Base-by-base conservation (phyloP, 1,284 basidiomycete genomes). In the Heterobasidion parviporum region DNA sequence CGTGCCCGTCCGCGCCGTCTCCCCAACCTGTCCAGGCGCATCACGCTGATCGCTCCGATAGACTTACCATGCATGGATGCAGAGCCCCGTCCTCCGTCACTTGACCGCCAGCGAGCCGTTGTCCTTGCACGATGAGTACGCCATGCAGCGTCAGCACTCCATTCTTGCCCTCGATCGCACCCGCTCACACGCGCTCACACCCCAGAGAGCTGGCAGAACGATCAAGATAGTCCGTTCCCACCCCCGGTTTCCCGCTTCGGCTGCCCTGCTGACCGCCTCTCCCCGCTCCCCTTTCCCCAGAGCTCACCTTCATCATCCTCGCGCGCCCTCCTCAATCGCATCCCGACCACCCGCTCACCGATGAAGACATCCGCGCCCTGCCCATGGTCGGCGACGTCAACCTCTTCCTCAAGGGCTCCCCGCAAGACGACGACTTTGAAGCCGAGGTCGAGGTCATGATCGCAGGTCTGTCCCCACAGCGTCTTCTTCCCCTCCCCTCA, bases 21-120 rank as follows among this genome's bases (percentile, higher is more conserved):
- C 58, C 18, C 49, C 52, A 32, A 41, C 15, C 9, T 12, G 45
- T 20, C 32, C 54, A 36, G 18, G 47, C 18, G 9, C 9, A 10
- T 32, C 46, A 12, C 10, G 16, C 46, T 32, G 16, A 44, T 44
- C 41, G 14, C 12, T 44, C 41, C 41, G 41, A 46, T 60, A 94
- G 91, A 87, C 72, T 65, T 98, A 98, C 65, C 87, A 97, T 67
- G 77, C 81, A 63, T 98, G 95, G 95, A 97, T 98, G 95, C 75
- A 81, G 50, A 81, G 83, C 67, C 79, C 82, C 14, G 82, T 84
- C 60, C 74, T 98, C 52, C 80, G 87, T 52, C 79, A 84, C 59
- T 75, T 88, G 36, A 98, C 94, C 0, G 94, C 94, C 1, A 94
- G 90, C 55, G 94, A 97, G 64, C 85, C 87, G 6, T 76, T 98